Conservation (phyloP, 2,329 filamentous ascomycete genomes). For the Pochonia chlamydosporia region DNA sequence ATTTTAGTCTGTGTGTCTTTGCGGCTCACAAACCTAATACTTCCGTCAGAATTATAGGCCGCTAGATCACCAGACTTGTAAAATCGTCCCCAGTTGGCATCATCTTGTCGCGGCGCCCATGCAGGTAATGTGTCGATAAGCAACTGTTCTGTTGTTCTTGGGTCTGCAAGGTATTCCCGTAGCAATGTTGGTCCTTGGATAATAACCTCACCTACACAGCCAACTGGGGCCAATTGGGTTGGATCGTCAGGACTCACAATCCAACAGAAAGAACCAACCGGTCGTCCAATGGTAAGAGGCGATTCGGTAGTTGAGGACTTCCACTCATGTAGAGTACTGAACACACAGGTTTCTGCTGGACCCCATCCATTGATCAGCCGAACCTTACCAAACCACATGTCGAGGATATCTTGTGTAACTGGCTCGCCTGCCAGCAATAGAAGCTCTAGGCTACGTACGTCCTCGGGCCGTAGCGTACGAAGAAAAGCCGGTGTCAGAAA, state of each 20-base stretch:
- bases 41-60: slow-evolving; percentile 19
- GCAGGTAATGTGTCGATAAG: slow-evolving; percentile 15
- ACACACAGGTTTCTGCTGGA: slow-evolving; percentile 25
- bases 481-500: background rate
- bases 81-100: background rate
- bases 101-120: no score
- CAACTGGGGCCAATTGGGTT: slow-evolving; percentile 17
- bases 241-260: slow-evolving; percentile 16
- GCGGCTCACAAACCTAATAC: slow-evolving; percentile 17
- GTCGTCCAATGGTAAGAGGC: slow-evolving; percentile 18
- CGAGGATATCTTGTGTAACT: background rate
- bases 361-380: background rate
- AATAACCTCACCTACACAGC: slow-evolving; percentile 24
- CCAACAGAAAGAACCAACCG: slow-evolving; percentile 13
- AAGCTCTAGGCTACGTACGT: background rate
- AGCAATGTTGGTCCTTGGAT: slow-evolving; percentile 40
- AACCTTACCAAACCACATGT: background rate
- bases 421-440: background rate
- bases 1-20: slow-evolving; percentile 27
- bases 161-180: slow-evolving; percentile 39
- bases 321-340: slow-evolving; percentile 22
- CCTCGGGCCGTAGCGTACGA: background rate
- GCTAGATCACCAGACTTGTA: background rate
- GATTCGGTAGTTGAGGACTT: slow-evolving; percentile 29
- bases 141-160: slow-evolving; percentile 20